Evolutionary conservation across 2,329 filamentous ascomycete genomes (phyloP), one percentile per base, ranked within the genome.

Genomic region (Penicillium fuscoglaucum): DNA sequence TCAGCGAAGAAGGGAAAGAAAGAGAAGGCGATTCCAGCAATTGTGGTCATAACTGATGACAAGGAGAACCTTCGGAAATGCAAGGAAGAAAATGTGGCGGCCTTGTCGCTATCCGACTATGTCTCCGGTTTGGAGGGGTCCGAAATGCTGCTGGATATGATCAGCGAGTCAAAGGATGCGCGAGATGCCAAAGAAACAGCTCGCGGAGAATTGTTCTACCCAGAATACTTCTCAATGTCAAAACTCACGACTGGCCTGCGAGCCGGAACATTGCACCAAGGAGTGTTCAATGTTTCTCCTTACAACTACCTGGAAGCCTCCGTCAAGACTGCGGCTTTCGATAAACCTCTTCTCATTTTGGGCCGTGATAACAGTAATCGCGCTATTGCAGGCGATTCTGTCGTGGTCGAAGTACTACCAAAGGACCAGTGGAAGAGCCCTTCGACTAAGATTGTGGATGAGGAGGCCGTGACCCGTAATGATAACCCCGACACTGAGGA

Each of bases 301-400:
- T 99, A 98, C 82, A 99, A 99, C 78, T 99, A 98, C 68, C 82
- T 99, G 12, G 95, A 99, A 74, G 95, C 91, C 1, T 92, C 91
- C 0, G 90, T 98, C 61, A 89, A 93, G 68, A 92, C 96, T 0
- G 87, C 93, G 1, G 87, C 93, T 5, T 99, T 99, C 69, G 89
- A 95, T 59, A 96, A 95, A 69, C 84, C 92, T 1, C 84, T 99
- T 31, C 82, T 99, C 17, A 84, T 99, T 47, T 83, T 98, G 17
- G 95, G 95, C 13, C 85, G 95, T 60, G 95, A 99, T 70, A 97
- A 96, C 76, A 97, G 96, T 80, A 99, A 98, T 76, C 86, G 95
- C 65, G 87, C 93, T 26, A 88, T 99, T 21, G 91, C 95, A 60
- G 93, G 93, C 24, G 95, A 99, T 75, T 80, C 95, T 12, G 93